phyloP scores from a whole-genome alignment of 2,329 filamentous ascomycete species.

The Ascochyta fabae region DNA sequence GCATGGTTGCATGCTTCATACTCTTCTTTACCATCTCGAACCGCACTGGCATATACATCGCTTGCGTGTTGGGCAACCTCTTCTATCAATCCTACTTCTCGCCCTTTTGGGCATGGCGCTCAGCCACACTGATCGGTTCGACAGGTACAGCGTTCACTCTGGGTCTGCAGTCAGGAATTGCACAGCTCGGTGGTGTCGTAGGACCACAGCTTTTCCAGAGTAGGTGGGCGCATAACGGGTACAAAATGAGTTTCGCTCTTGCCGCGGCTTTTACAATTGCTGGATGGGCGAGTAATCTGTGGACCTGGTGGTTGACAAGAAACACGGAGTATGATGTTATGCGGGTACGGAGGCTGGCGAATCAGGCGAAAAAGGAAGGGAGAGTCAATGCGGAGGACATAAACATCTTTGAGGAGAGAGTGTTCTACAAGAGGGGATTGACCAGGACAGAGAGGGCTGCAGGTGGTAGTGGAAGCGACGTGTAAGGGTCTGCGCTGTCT shows the following conservation, averaged over 20 bases:
- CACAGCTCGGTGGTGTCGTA: slow-evolving; percentile 56
- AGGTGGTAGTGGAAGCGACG: background rate
- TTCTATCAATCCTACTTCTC: slow-evolving; percentile 52
- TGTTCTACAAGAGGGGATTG: slow-evolving; percentile 18
- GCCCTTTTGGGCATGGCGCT: slow-evolving; percentile 32
- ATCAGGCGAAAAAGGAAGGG: slow-evolving; percentile 25
- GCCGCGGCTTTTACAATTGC: slow-evolving; percentile 47
- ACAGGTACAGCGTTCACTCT: slow-evolving; percentile 56
- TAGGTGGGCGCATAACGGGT: slow-evolving; percentile 52
- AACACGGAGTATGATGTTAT: slow-evolving; percentile 52
- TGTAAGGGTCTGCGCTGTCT: background rate
- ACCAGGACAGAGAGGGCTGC: background rate
- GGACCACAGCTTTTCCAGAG: slow-evolving; percentile 55
- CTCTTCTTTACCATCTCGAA: slow-evolving; percentile 50
- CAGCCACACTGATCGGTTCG: slow-evolving; percentile 38
- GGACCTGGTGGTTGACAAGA: slow-evolving; percentile 53
- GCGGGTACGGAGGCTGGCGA: slow-evolving; percentile 24
- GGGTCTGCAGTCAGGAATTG: slow-evolving; percentile 53
- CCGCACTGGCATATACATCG: slow-evolving; percentile 51
- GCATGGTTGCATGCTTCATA: slow-evolving; percentile 53
- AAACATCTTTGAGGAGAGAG: slow-evolving; percentile 25
- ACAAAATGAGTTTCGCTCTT: slow-evolving; percentile 49
- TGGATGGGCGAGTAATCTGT: slow-evolving; percentile 47
- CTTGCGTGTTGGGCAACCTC: slow-evolving; percentile 53
- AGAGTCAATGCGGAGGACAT: slow-evolving; percentile 26